These are phyloP conservation scores for Irpex rosettiformis DNA, from an alignment of 1,284 basidiomycete genomes.

Conservation along the genomic window DNA sequence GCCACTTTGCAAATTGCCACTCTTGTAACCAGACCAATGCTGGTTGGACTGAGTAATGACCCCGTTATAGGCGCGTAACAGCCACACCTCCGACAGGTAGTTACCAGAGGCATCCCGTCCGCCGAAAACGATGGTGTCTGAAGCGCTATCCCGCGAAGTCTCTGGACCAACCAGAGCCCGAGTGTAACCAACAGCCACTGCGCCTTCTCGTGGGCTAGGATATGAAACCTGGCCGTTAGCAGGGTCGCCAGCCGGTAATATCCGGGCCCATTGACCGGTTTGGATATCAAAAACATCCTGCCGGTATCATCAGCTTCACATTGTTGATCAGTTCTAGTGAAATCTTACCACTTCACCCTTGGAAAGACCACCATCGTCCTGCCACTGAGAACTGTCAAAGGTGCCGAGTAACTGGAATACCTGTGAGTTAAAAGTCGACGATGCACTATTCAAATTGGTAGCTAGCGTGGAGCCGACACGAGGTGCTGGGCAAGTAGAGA, in stretches of 20 bases:
- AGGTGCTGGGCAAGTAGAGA: constrained; percentile 63
- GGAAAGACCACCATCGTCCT: constrained; percentile 54
- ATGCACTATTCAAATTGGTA: constrained; percentile 55
- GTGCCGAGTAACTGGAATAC: constrained; percentile 66
- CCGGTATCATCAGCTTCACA: neutral
- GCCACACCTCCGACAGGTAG: constrained; percentile 72
- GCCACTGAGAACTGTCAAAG: constrained; percentile 60
- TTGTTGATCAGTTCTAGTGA: neutral
- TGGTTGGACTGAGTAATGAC: constrained; percentile 48
- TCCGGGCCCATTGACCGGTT: constrained; percentile 66
- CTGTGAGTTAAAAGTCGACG: constrained; percentile 56
- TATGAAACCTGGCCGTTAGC: constrained; percentile 43
- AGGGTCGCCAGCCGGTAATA: constrained; percentile 73
- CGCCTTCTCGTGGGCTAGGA: constrained; percentile 66
- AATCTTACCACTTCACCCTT: constrained; percentile 67
- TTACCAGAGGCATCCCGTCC: constrained; percentile 63
- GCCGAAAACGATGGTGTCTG: constrained; percentile 78
- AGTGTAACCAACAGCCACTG: constrained; percentile 55
- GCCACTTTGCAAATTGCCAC: constrained; percentile 58
- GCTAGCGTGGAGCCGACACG: constrained; percentile 57
- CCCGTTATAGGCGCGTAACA: constrained; percentile 67
- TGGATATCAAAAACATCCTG: constrained; percentile 60
- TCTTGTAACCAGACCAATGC: constrained; percentile 60
- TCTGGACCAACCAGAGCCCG: constrained; percentile 50
- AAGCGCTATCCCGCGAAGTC: constrained; percentile 38